Base-by-base conservation (phyloP, 441 rosid species). In the Daphne laureola region DNA sequence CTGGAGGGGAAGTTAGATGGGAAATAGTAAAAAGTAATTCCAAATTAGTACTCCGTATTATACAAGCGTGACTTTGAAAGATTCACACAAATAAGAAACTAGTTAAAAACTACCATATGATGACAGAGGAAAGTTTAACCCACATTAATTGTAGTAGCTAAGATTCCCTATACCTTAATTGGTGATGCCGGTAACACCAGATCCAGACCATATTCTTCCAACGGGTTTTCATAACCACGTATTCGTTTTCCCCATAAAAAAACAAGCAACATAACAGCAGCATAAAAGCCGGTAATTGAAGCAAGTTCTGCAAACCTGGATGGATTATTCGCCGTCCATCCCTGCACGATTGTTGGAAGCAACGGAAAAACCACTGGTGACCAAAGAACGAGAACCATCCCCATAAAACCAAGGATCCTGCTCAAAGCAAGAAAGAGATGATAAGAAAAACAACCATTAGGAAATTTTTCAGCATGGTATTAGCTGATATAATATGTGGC, bases 341-440 rank as follows among this genome's bases (percentile, higher is more conserved):
- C 76, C 72, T 60, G 86, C 61, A 87, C 79, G 38, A 94, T 79
- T 15, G 88, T 75, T 69, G 99, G 99, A 71, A 94, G 77, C 73
- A 90, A 69, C 4, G 99, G 99, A 68, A 94, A 73, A 57, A 77
- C 63, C 54, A 90, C 69, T 0, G 96, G 99, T 11, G 97, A 90
- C 99, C 99, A 90, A 31, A 94, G 66, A 70, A 94, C 88, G 52
- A 87, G 79, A 67, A 74, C 83, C 99, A 94, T 82, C 54, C 89
- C 69, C 8, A 54, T 64, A 76, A 94, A 94, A 12, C 90, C 94
- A 57, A 90, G 73, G 66, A 76, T 73, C 92, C 99, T 94, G 51
- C 6, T 36, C 50, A 38, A 70, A 67, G 47, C 73, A 67, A 47
- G 1, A 23, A 53, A 0, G 36, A 50, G 26, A 67, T 0, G n/a